phyloP scores from a whole-genome alignment of 2,329 filamentous ascomycete species.

The Calonectria hongkongensis region DNA sequence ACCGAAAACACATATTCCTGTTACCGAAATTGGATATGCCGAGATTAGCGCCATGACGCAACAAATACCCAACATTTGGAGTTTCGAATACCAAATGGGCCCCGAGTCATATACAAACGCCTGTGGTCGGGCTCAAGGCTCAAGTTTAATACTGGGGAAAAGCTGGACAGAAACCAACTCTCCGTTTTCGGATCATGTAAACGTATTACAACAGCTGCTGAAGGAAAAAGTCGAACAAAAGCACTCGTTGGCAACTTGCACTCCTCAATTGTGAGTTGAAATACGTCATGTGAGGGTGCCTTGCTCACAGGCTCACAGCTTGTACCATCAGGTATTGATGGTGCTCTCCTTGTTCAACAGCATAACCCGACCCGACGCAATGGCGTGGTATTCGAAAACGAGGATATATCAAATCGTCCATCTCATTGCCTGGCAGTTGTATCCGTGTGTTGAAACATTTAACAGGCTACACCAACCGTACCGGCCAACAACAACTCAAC shows the following conservation, averaged over 20 bases:
- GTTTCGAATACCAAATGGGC: neutral
- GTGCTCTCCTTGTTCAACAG: conserved; percentile 6
- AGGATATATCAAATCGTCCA: conserved; percentile 1
- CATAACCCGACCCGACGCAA: neutral
- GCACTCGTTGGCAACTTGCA: neutral
- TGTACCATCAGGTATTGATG: neutral
- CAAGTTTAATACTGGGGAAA: neutral
- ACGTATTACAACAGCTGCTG: neutral
- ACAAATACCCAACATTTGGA: conserved; percentile 8
- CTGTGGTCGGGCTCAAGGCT: neutral
- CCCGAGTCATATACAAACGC: neutral
- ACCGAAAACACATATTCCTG: neutral
- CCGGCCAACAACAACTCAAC: neutral
- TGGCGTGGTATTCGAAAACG: neutral
- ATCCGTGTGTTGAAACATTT: neutral
- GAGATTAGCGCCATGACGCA: neutral
- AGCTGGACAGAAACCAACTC: conserved; percentile 9
- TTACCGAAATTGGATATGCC: neutral
- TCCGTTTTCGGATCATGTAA: conserved; percentile 4
- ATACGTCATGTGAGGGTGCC: neutral
- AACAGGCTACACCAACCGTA: neutral
- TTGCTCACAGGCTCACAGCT: neutral
- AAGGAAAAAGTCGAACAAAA: neutral
- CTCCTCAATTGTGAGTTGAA: neutral
- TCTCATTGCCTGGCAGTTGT: neutral